Evolutionary conservation across 805 yeast genomes (phyloP), one percentile per base, ranked within the genome.

Genomic region (Huiozyma sinensis): DNA sequence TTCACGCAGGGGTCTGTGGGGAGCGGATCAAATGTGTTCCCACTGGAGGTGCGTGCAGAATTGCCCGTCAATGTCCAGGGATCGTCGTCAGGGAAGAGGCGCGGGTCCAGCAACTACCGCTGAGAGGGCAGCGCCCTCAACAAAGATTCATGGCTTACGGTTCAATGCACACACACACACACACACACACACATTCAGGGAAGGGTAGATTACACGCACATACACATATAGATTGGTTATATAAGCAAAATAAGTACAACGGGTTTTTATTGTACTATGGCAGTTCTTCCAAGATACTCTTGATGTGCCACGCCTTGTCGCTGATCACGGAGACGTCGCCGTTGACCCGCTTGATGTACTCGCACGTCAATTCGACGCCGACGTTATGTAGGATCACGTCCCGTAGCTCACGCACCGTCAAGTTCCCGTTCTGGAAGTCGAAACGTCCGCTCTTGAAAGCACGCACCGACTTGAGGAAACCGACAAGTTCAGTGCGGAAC

Each of bases 291-390:
- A 61, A 43, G 12, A 59, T 55, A 29, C 50, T 43, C 41, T 57
- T 60, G 8, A 61, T 57, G 17, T 58, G 56, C 49, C 55, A 55
- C 27, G 54, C 50, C 41, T 56, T 50, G n/a, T 50, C 44, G 7
- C 61, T 44, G 12, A 60, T 55, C n/a, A 54, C 51, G 24, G 50
- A 49, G 28, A 59, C 43, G 39, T 61, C 62, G 42, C 61, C 62
- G 40, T 57, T 55, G 6, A 58, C 55, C 34, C 57, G 57, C 33
- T 45, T 53, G 29, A 61, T 54, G 44, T 53, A 61, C 33, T 66
- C 67, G 27, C 52, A 45, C 0, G 68, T 64, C 37, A 68, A 51
- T 38, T 67, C 70, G 30, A 67, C 60, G 36, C 61, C 61, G 6
- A 66, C 53, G 27, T 65, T 61, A 13, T 55, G 53, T 33, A 62